Evolutionary conservation across 164 flowering plant genomes (phyloP).

Genomic region (Vitis riparia): DNA sequence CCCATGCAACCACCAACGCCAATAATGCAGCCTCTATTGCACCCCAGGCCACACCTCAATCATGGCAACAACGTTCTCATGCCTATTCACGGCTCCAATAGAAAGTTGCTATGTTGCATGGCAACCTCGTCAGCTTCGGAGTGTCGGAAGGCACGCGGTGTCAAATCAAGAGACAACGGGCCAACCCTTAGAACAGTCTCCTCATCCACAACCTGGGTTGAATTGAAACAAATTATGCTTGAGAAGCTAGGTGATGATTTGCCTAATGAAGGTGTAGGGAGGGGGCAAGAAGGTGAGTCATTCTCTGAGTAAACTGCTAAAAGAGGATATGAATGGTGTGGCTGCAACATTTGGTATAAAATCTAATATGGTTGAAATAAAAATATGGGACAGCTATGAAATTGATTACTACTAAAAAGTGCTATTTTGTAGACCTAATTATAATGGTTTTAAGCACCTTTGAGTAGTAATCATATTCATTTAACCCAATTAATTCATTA

Average conservation of each 20-base stretch:
- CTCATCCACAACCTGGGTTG: constrained; percentile 27
- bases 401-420: too few species aligned
- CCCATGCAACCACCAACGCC: constrained; percentile 38
- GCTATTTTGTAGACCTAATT: too few species aligned
- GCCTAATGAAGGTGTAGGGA: constrained; percentile 12
- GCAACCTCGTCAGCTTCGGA: constrained; percentile 45
- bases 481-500: too few species aligned
- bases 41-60: constrained; percentile 44
- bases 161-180: constrained; percentile 33
- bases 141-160: constrained; percentile 37
- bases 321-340: constrained; percentile 22
- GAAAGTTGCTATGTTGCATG: constrained; percentile 29
- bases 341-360: constrained; percentile 11
- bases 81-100: constrained; percentile 40
- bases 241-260: constrained; percentile 22
- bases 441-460: too few species aligned
- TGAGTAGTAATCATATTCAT: too few species aligned
- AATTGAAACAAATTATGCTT: constrained; percentile 10
- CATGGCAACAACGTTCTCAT: constrained; percentile 37
- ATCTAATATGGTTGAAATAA: constrained; percentile 17
- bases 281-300: constrained; percentile 13
- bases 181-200: constrained; percentile 16
- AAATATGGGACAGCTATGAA: constrained; percentile 32
- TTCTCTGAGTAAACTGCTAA: constrained; percentile 14
- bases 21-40: constrained; percentile 43